phyloP scores from a whole-genome alignment of 345 rosid species.

The Eucalyptus marginata region DNA sequence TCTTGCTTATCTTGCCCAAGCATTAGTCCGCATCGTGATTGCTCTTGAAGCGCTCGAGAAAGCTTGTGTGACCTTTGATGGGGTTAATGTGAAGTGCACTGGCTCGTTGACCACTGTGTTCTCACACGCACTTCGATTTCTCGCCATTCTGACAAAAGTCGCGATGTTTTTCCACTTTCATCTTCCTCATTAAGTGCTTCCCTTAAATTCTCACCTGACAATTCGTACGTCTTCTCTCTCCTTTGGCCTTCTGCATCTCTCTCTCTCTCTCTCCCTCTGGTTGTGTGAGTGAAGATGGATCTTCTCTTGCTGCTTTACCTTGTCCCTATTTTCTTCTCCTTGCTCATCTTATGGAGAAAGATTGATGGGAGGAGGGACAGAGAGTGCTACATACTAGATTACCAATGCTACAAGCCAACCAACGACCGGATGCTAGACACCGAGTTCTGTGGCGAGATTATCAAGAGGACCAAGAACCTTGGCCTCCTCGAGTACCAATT shows the following conservation, averaged over 20 bases:
- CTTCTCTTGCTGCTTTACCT: not conserved
- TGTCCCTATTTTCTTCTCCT: slow-evolving; percentile 3
- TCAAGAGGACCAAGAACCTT: slow-evolving; percentile 20
- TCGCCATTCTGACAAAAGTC: not conserved
- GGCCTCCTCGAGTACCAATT: slow-evolving; percentile 36
- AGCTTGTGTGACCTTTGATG: not conserved
- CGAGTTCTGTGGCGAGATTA: slow-evolving; percentile 15
- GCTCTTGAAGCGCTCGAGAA: not conserved
- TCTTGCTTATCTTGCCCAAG: not conserved
- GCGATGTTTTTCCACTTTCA: not conserved
- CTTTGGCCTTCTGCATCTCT: not conserved
- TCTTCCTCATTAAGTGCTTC: not conserved
- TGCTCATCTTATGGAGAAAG: not conserved
- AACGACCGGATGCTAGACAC: slow-evolving; percentile 28
- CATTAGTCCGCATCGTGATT: not conserved
- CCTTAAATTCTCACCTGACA: not conserved
- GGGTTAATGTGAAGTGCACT: not conserved
- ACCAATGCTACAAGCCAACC: slow-evolving; percentile 26
- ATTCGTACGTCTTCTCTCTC: not conserved
- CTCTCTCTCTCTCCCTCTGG: slow-evolving; percentile 3
- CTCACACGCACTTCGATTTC: not conserved
- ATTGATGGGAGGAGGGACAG: slow-evolving; percentile 5
- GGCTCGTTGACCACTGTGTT: not conserved
- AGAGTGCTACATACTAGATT: slow-evolving; percentile 33
- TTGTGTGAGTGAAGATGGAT: slow-evolving; percentile 8